Base-by-base conservation (phyloP, 176 grass and related monocot species). In the Eremochloa ophiuroides region DNA sequence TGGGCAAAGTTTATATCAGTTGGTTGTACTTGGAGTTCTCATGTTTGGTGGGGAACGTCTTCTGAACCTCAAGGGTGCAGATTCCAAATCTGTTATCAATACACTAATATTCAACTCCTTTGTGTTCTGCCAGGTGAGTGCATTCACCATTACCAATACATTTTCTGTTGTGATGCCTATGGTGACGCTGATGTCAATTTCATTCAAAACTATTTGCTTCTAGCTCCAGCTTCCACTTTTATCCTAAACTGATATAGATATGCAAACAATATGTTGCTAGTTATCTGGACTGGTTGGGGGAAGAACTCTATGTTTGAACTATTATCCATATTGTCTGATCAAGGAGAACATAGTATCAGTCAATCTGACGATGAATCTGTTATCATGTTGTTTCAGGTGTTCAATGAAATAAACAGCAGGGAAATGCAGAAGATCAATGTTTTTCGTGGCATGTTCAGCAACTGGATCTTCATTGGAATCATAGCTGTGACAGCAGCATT, bases 361-460 rank as follows among this genome's bases (percentile, higher is more conserved):
- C 10, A 26, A 0, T 59, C 55, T 59, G 55, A 59, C 4, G 60
- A 25, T 38, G 69, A 10, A 30, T 6, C 26, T 71, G 41, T 2
- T 13, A 12, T 60, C 6, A 61, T 73, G 17, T 63, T 73, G 5
- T 7, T 5, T 41, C 51, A 99, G 96, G 96, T 99, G 3, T 99
- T 99, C 87, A 98, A 98, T 22, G 96, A 98, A 88, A 89, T 98
- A 84, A 98, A 95, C 75, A 98, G 96, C 62, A 87, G 93, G 62
- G 93, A 98, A 46, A 93, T 98, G 93, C 86, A 98, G 69, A 98
- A 93, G 93, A 93, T 98, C 10, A 95, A 98, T 46, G 69, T 98
- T 40, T 89, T 98, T 44, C 66, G 67, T 23, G 93, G 90, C 41
- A 88, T 98, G 26, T 41, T 98, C 9, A 69, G 88, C 83, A 98